A percentile compares a stretch with the other conserved stretches of the same genome.
phyloP scores from a whole-genome alignment of 2,329 filamentous ascomycete genomes.

The Blastomyces emzantsi region DNA sequence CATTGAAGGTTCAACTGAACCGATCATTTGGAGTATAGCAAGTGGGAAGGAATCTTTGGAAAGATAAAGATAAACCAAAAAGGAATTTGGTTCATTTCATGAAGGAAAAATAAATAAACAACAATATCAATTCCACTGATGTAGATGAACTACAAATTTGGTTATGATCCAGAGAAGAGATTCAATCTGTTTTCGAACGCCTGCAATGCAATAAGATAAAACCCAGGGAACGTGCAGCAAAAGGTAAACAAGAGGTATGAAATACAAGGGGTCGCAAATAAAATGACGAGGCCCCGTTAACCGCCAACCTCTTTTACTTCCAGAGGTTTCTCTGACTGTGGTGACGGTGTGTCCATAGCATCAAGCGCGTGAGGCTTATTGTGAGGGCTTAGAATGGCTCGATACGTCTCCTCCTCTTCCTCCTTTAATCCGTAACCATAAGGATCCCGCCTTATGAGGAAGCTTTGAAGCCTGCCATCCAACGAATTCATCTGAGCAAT shows the following conservation, averaged over 20 bases:
- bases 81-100: neutral
- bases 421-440: constrained; percentile 38
- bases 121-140: neutral
- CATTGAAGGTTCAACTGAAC: neutral
- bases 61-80: neutral
- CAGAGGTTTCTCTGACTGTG: neutral
- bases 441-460: constrained; percentile 64
- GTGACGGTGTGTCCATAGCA: neutral
- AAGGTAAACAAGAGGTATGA: neutral
- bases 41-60: neutral
- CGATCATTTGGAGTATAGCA: neutral
- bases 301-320: neutral
- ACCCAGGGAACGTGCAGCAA: neutral
- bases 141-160: neutral
- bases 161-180: neutral
- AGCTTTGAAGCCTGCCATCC: constrained; percentile 64
- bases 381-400: constrained; percentile 24
- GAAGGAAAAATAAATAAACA: neutral
- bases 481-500: constrained; percentile 39
- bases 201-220: constrained; percentile 4
- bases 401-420: constrained; percentile 36
- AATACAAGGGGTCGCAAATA: neutral
- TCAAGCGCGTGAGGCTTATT: neutral
- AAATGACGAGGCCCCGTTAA: neutral
- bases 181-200: constrained; percentile 2